Base-by-base conservation (phyloP, 2,329 filamentous ascomycete species). In the Sphaceloma murrayae region DNA sequence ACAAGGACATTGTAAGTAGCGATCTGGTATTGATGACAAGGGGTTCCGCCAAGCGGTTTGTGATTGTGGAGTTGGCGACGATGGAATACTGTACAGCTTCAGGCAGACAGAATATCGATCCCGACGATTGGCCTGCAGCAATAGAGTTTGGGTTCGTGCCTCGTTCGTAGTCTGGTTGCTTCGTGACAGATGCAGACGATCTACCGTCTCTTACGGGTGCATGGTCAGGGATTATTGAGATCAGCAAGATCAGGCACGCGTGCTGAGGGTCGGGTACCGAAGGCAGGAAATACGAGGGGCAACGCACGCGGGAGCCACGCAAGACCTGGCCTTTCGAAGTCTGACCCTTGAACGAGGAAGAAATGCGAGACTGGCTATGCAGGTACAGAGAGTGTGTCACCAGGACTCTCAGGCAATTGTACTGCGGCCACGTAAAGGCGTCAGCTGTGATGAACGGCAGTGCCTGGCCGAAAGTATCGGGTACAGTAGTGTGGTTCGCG, bases 241-340 rank as follows among this genome's bases (percentile, higher is more conserved):
- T 45, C 42, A 34, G 31, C 42, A 24, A 34, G 32, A 45, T 45
- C 42, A 34, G 30, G 42, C 36, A 43, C 42, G 16, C 40, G n/a
- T n/a, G 27, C 27, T 32, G 9, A 26, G 14, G 40, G n/a, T 26
- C 27, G 40, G 40, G 14, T 21, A 32, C 27, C 27, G 24, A 40
- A 27, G n/a, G n/a, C n/a, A n/a, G n/a, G n/a, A n/a, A n/a, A n/a
- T n/a, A n/a, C n/a, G n/a, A n/a, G n/a, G n/a, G n/a, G n/a, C n/a
- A n/a, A n/a, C n/a, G n/a, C n/a, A n/a, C n/a, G n/a, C n/a, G n/a
- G n/a, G n/a, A n/a, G n/a, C n/a, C n/a, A n/a, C n/a, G n/a, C n/a
- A n/a, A n/a, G n/a, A n/a, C n/a, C n/a, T n/a, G n/a, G n/a, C n/a
- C n/a, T n/a, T n/a, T n/a, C n/a, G n/a, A n/a, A n/a, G n/a, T n/a